phyloP scores from a whole-genome alignment of 345 rosid species.

The Gynandropsis gynandra region DNA sequence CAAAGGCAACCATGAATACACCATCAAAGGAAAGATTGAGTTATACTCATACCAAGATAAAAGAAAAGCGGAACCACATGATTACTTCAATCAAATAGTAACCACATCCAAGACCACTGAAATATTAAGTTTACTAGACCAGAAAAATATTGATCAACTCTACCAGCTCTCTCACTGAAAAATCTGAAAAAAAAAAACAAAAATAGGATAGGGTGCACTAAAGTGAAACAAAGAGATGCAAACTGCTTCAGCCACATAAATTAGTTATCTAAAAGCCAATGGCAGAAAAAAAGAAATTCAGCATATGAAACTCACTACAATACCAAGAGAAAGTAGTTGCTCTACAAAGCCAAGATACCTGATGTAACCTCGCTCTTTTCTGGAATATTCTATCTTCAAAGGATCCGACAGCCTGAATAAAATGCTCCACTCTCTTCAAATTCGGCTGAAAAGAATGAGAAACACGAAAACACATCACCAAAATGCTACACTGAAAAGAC shows the following conservation, averaged over 20 bases:
- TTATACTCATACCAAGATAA: neutral
- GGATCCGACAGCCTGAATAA: constrained; percentile 89
- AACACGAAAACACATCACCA: constrained; percentile 15
- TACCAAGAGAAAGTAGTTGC: neutral
- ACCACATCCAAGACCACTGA: neutral
- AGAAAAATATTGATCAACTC: neutral
- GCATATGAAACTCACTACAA: constrained; percentile 5
- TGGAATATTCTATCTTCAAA: constrained; percentile 87
- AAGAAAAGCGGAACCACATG: constrained; percentile 6
- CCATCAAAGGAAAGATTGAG: neutral
- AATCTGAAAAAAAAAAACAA: neutral
- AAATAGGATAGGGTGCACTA: neutral
- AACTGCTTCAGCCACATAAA: constrained; percentile 2
- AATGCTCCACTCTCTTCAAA: constrained; percentile 73
- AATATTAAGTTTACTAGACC: constrained; percentile 1
- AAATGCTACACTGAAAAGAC: constrained; percentile 12
- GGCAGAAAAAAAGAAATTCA: constrained; percentile 3
- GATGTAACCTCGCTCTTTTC: constrained; percentile 77
- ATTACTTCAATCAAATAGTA: neutral
- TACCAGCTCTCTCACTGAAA: constrained; percentile 4
- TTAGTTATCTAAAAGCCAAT: constrained; percentile 2
- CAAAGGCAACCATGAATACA: constrained; percentile 13
- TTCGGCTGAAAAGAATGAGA: constrained; percentile 47
- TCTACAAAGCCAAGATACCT: constrained; percentile 36
- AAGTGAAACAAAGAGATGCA: constrained; percentile 3